Evolutionary conservation across 75 land plant genomes (phyloP).

Genomic region (Cunninghamia lanceolata): DNA sequence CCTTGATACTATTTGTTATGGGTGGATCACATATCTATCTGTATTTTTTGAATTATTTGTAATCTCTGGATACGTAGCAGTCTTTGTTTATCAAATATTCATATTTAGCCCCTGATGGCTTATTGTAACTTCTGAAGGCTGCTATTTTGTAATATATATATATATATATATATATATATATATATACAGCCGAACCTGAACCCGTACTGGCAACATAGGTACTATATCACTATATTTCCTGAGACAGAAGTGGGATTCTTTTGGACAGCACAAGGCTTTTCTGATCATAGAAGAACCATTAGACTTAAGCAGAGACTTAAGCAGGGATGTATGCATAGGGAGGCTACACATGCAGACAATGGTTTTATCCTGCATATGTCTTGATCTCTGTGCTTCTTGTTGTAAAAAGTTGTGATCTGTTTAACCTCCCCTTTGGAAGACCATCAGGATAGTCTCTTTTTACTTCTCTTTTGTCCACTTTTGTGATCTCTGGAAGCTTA

Average conservation of each 20-base stretch:
- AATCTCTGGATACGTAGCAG: too few relatives aligned
- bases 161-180: too few relatives aligned
- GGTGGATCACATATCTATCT: too few relatives aligned
- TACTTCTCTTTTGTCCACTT: background rate
- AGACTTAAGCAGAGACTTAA: background rate
- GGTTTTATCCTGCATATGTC: background rate
- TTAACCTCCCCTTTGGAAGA: background rate
- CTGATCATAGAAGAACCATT: background rate
- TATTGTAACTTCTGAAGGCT: too few relatives aligned
- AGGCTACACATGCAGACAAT: background rate
- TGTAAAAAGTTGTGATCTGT: background rate
- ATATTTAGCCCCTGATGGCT: too few relatives aligned
- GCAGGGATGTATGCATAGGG: background rate
- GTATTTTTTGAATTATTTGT: too few relatives aligned
- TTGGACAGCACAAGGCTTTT: background rate
- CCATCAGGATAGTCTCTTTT: background rate
- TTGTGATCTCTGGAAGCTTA: background rate
- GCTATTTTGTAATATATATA: too few relatives aligned
- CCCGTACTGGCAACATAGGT: too few relatives aligned
- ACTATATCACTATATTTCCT: background rate
- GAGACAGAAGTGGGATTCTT: background rate
- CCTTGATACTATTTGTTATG: too few relatives aligned
- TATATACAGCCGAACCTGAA: too few relatives aligned
- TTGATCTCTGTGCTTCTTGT: background rate
- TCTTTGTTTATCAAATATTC: too few relatives aligned